These are phyloP conservation scores for Penicillium bovifimosum DNA, from an alignment of 495 filamentous ascomycete genomes.

Conservation along the genomic window DNA sequence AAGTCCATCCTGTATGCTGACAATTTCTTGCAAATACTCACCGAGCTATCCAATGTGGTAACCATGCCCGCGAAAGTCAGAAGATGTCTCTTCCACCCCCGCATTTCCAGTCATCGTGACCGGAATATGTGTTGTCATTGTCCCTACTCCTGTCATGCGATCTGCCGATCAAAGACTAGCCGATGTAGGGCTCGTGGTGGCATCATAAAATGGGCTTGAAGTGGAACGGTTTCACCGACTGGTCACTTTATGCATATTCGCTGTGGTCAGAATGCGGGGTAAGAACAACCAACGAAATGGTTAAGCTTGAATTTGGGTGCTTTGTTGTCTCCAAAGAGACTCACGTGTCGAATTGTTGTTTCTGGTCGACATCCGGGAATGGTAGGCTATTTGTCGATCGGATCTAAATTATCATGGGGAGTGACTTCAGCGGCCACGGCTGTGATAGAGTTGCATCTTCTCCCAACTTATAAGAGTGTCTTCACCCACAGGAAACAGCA, in stretches of 20 bases:
- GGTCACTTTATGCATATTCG: background rate
- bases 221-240: slow-evolving; percentile 4
- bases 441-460: too few species aligned
- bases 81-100: background rate
- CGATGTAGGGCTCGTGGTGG: background rate
- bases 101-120: background rate
- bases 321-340: background rate
- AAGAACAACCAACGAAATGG: background rate
- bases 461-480: too few species aligned
- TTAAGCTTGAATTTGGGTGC: background rate
- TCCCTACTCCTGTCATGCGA: background rate
- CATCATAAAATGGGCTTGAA: background rate
- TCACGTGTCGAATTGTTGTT: background rate
- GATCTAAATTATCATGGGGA: background rate
- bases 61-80: background rate
- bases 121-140: background rate
- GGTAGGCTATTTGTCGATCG: background rate
- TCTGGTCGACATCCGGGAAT: background rate
- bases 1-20: too few species aligned
- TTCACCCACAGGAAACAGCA: too few species aligned
- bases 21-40: too few species aligned
- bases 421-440: background rate
- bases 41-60: too few species aligned
- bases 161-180: background rate
- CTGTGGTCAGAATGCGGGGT: background rate